These are phyloP conservation scores for Trichoderma guizhouense DNA, from an alignment of 2,329 filamentous ascomycete genomes.

Conservation along the genomic window DNA sequence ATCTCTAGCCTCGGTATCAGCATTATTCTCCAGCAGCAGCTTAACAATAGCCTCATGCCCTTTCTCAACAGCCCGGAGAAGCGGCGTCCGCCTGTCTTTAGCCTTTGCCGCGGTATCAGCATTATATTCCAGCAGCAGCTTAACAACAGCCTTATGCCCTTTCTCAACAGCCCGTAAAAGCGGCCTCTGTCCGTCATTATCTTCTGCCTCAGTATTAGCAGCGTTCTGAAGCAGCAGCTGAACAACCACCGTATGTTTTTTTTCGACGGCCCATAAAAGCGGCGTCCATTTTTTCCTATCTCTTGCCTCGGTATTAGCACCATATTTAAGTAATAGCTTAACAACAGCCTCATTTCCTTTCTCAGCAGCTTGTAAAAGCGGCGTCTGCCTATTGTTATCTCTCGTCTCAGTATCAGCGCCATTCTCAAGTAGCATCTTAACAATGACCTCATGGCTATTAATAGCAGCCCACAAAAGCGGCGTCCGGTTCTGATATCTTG, in stretches of 20 bases:
- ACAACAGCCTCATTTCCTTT: neutral
- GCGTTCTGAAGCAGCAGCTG: no score
- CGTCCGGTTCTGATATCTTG: accelerated
- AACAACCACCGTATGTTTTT: accelerated
- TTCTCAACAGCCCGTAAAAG: neutral
- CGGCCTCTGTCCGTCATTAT: neutral
- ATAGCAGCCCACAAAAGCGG: neutral
- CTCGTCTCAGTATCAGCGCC: neutral
- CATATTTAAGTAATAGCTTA: neutral
- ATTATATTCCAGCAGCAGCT: neutral
- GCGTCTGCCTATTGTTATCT: neutral
- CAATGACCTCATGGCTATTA: neutral
- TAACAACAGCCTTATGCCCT: neutral
- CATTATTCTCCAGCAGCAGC: neutral
- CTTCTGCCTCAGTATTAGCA: no score
- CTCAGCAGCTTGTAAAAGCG: neutral
- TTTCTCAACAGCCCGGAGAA: neutral
- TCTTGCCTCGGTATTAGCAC: neutral
- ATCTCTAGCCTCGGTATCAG: neutral
- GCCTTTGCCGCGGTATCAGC: neutral
- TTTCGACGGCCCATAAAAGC: neutral
- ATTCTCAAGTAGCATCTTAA: neutral
- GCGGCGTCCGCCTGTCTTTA: neutral
- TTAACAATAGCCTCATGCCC: neutral
- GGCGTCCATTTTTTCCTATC: neutral